Evolutionary conservation across 306 rosid species (phyloP).

Genomic region (Trifolium repens): DNA sequence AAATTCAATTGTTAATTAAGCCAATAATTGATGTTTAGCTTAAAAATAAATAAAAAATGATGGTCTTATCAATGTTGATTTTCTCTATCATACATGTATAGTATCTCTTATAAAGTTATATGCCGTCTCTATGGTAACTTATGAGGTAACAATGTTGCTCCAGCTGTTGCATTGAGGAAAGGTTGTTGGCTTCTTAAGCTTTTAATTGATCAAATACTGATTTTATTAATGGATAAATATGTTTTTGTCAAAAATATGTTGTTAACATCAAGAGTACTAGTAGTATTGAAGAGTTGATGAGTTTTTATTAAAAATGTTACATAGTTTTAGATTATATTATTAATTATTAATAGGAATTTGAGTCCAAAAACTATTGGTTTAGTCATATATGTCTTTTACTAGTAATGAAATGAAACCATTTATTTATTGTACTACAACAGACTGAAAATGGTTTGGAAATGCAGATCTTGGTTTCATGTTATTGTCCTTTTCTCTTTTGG

Average conservation of each 20-base stretch:
- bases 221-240: background rate
- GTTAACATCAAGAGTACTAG: background rate
- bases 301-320: background rate
- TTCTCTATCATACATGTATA: background rate
- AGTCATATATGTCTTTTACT: background rate
- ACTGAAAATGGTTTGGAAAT: conserved; percentile 19
- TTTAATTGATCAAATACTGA: background rate
- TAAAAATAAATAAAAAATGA: background rate
- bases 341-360: background rate
- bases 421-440: conserved; percentile 26
- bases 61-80: background rate
- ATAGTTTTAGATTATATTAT: background rate
- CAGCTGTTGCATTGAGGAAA: conserved; percentile 44
- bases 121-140: conserved; percentile 42
- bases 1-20: conserved; percentile 36
- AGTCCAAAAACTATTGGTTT: background rate
- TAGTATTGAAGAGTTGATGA: conserved; percentile 2
- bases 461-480: conserved; percentile 12
- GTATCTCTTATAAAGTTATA: background rate
- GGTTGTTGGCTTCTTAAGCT: conserved; percentile 38
- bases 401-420: background rate
- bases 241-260: too few species aligned
- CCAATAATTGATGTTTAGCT: conserved; percentile 20
- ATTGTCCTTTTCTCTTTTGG: conserved; percentile 35
- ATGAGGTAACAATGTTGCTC: conserved; percentile 28